phyloP scores from a whole-genome alignment of 2,329 filamentous ascomycete species.

The Aspergillus novoparasiticus region DNA sequence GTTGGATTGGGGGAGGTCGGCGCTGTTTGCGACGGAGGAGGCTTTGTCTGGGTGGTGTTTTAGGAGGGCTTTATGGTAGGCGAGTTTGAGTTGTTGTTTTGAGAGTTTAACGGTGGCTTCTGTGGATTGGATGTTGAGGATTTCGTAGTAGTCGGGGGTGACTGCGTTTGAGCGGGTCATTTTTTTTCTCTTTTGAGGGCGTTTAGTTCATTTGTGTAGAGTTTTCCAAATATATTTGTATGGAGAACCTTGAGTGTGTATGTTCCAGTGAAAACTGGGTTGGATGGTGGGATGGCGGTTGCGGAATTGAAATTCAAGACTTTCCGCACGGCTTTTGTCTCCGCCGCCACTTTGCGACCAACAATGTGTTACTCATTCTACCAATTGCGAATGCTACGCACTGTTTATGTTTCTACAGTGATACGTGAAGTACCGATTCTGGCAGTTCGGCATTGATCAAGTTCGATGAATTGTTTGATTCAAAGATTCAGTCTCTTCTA shows the following conservation, averaged over 20 bases:
- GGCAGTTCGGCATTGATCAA: background rate
- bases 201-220: background rate
- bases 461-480: background rate
- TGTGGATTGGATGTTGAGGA: conserved; percentile 42
- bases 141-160: conserved; percentile 39
- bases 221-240: background rate
- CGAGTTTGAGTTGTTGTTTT: conserved; percentile 52
- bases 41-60: conserved; percentile 62
- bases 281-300: background rate
- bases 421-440: background rate
- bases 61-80: conserved; percentile 61
- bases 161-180: conserved; percentile 19
- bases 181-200: background rate
- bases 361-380: too few species aligned
- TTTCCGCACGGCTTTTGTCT: background rate
- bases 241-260: background rate
- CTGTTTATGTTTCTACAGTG: background rate
- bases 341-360: background rate
- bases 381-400: background rate
- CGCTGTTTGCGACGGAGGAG: conserved; percentile 18
- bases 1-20: background rate
- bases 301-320: background rate
- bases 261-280: background rate
- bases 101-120: conserved; percentile 27
- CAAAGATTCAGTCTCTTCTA: background rate